Evolutionary conservation across 2,329 filamentous ascomycete species (phyloP).

Genomic region (Fusarium decemcellulare): DNA sequence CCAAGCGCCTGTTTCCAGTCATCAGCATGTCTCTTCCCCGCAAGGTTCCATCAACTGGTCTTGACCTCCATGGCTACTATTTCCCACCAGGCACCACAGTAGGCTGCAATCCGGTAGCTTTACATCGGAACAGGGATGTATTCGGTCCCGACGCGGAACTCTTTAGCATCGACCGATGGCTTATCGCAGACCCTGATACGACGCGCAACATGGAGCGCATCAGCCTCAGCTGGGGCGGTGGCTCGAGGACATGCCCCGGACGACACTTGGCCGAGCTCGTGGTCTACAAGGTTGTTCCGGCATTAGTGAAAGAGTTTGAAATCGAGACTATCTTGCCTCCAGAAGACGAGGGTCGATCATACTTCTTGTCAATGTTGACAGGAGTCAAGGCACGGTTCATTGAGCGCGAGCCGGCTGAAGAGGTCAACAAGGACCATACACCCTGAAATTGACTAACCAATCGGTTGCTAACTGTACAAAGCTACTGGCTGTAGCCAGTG

Average conservation of each 20-base stretch:
- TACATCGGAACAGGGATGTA: slow-evolving; percentile 65
- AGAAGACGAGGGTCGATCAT: slow-evolving; percentile 58
- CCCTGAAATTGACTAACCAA: rapidly evolving
- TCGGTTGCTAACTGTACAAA: too few species aligned
- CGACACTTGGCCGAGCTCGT: slow-evolving; percentile 66
- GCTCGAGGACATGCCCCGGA: slow-evolving; percentile 65
- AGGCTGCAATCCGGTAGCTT: slow-evolving; percentile 63
- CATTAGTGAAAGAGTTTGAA: slow-evolving; percentile 61
- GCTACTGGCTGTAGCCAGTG: background rate
- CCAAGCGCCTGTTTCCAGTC: slow-evolving; percentile 65
- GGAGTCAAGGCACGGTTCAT: slow-evolving; percentile 60
- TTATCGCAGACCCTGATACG: slow-evolving; percentile 47
- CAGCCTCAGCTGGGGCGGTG: slow-evolving; percentile 67
- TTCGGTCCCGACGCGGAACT: slow-evolving; percentile 62
- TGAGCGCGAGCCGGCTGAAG: background rate
- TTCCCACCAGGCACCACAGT: slow-evolving; percentile 64
- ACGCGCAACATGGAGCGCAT: slow-evolving; percentile 61
- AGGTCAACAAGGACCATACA: rapidly evolving
- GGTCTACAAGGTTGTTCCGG: slow-evolving; percentile 59
- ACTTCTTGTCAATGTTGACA: slow-evolving; percentile 68
- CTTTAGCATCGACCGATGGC: slow-evolving; percentile 65
- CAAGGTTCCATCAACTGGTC: slow-evolving; percentile 55
- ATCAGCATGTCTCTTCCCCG: slow-evolving; percentile 67
- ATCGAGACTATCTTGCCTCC: slow-evolving; percentile 56
- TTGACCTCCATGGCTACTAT: slow-evolving; percentile 55